These are phyloP conservation scores for Kodamaea fukazawae DNA, from an alignment of 805 yeast species.

Conservation along the genomic window DNA sequence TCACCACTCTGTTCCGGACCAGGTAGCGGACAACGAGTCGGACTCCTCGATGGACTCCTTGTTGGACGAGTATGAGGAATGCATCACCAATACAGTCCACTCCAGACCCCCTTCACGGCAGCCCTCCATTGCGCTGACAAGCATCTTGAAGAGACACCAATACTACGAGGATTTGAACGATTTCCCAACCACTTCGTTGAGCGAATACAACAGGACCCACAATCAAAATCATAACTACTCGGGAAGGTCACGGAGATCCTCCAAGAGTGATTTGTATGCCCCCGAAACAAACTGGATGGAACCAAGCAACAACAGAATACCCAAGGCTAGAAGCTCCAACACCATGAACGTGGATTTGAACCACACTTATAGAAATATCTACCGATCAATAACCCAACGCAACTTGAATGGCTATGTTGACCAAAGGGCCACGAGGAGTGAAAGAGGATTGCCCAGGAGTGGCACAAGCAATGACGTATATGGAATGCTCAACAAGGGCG, in stretches of 20 bases:
- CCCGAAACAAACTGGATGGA: conserved; percentile 56
- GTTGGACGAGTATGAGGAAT: conserved; percentile 45
- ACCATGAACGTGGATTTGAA: conserved; percentile 21
- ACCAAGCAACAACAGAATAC: conserved; percentile 21
- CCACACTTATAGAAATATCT: conserved; percentile 33
- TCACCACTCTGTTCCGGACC: neutral
- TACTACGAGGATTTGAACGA: conserved; percentile 3
- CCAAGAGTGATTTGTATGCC: conserved; percentile 39
- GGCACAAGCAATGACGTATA: no score
- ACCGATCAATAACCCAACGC: conserved; percentile 36
- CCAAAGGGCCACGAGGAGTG: conserved; percentile 1
- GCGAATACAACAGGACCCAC: conserved; percentile 32
- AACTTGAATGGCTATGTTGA: conserved; percentile 21
- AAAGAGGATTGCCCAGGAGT: neutral
- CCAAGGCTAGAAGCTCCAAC: conserved; percentile 24
- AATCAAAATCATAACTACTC: conserved; percentile 9
- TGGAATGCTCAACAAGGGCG: neutral
- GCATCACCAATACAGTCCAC: conserved; percentile 30
- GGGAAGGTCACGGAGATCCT: conserved; percentile 31
- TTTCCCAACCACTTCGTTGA: conserved; percentile 35
- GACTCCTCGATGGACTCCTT: conserved; percentile 38
- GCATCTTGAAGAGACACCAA: conserved; percentile 9
- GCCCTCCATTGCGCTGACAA: conserved; percentile 20
- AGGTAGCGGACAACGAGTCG: conserved; percentile 11
- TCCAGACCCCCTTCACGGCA: conserved; percentile 30